Evolutionary conservation across 2,329 filamentous ascomycete species (phyloP).

Genomic region (Fusarium transvaalense): DNA sequence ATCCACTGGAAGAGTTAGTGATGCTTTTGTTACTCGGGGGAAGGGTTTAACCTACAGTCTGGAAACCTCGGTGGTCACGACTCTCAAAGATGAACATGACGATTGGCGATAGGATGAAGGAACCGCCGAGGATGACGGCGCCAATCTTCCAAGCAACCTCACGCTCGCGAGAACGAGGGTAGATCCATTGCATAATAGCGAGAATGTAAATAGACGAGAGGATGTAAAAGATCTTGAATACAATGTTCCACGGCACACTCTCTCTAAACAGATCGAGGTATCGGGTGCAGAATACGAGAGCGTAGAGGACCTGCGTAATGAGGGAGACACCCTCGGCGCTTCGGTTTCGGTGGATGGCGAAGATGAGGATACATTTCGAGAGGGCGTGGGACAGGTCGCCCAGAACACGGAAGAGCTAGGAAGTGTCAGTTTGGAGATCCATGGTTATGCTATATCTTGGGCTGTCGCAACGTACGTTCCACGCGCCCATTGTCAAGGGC

Average conservation of each 20-base stretch:
- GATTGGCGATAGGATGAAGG: constrained; percentile 77
- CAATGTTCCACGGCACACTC: constrained; percentile 74
- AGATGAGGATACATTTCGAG: constrained; percentile 92
- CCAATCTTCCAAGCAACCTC: constrained; percentile 96
- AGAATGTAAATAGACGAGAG: constrained; percentile 87
- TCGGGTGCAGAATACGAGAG: constrained; percentile 84
- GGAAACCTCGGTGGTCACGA: constrained; percentile 59
- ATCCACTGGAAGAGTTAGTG: constrained; percentile 68
- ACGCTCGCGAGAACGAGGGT: constrained; percentile 86
- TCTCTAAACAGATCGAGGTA: constrained; percentile 85
- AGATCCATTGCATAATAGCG: constrained; percentile 86
- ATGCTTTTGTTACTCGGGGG: not conserved
- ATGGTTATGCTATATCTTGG: not conserved
- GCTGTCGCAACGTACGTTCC: constrained; percentile 52
- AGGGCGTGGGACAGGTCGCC: constrained; percentile 87
- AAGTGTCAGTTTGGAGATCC: constrained; percentile 16
- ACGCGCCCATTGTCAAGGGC: constrained; percentile 55
- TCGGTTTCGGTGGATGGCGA: constrained; percentile 87
- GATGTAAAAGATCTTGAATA: constrained; percentile 93
- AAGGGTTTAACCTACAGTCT: constrained; percentile 58
- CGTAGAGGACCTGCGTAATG: constrained; percentile 90
- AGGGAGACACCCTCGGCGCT: constrained; percentile 93
- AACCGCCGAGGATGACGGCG: constrained; percentile 73
- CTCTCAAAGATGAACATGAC: constrained; percentile 75
- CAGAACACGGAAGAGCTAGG: constrained; percentile 77